Evolutionary conservation across 140 eudicot species (phyloP).

Genomic region (Senecio squalidus): DNA sequence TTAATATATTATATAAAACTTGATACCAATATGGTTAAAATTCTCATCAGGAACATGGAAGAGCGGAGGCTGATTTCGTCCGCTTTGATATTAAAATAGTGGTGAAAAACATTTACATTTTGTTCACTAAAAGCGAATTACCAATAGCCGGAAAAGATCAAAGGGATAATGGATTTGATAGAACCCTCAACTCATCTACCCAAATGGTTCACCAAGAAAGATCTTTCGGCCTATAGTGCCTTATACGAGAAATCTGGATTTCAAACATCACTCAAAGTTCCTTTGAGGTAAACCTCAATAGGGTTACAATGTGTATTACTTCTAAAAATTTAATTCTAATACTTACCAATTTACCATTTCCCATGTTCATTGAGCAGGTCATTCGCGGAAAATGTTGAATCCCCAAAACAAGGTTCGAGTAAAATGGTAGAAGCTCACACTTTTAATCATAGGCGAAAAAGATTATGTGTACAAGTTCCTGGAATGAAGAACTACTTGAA

Average conservation of each 20-base stretch:
- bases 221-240: constrained; percentile 40
- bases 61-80: constrained; percentile 67
- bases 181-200: constrained; percentile 49
- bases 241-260: constrained; percentile 52
- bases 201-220: constrained; percentile 59
- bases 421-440: constrained; percentile 32
- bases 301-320: no score
- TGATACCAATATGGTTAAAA: neutral
- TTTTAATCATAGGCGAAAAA: constrained; percentile 35
- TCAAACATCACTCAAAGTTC: constrained; percentile 52
- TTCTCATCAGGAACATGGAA: constrained; percentile 41
- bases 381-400: neutral
- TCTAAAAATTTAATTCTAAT: neutral
- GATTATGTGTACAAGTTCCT: constrained; percentile 34
- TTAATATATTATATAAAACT: no score
- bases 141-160: constrained; percentile 53
- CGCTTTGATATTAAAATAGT: constrained; percentile 54
- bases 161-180: constrained; percentile 67
- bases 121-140: constrained; percentile 47
- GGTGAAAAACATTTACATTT: constrained; percentile 43
- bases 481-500: constrained; percentile 43
- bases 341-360: neutral
- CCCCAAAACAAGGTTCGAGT: constrained; percentile 2
- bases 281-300: constrained; percentile 65
- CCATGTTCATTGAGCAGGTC: no score